A percentile compares a stretch with the other conserved stretches of the same genome.
phyloP scores from a whole-genome alignment of 1,284 basidiomycete genomes.

The Leccinum solheimii region DNA sequence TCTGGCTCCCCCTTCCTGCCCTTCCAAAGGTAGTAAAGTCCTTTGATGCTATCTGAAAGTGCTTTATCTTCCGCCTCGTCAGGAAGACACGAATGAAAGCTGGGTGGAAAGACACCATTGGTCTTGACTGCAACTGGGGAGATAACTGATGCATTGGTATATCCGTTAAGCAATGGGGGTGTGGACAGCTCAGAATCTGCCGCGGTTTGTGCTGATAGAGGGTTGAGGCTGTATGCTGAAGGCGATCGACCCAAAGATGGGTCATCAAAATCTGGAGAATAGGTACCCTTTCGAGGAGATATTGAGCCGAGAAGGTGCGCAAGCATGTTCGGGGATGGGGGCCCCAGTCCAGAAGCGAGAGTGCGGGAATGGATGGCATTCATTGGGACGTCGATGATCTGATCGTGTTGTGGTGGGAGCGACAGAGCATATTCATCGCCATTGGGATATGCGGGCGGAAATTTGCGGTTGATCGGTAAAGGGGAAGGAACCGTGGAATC shows the following conservation, averaged over 20 bases:
- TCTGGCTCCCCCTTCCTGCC: slow-evolving; percentile 17
- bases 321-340: slow-evolving; percentile 30
- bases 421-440: slow-evolving; percentile 2
- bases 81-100: background rate
- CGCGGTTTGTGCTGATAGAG: slow-evolving; percentile 17
- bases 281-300: slow-evolving; percentile 27
- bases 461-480: slow-evolving; percentile 24
- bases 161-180: slow-evolving; percentile 18
- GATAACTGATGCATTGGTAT: slow-evolving; percentile 10
- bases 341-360: slow-evolving; percentile 13
- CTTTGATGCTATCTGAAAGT: slow-evolving; percentile 34
- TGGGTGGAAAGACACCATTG: slow-evolving; percentile 10
- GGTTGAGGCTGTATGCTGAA: slow-evolving; percentile 10
- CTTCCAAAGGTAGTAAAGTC: slow-evolving; percentile 36
- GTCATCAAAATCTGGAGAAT: slow-evolving; percentile 10
- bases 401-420: slow-evolving; percentile 7
- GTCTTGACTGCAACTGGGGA: slow-evolving; percentile 22
- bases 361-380: slow-evolving; percentile 17
- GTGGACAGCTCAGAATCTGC: slow-evolving; percentile 31
- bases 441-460: slow-evolving; percentile 10
- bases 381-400: slow-evolving; percentile 24
- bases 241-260: slow-evolving; percentile 10
- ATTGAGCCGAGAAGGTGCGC: slow-evolving; percentile 28
- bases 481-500: slow-evolving; percentile 35
- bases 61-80: slow-evolving; percentile 18